Percentiles rank a stretch among this genome's conserved stretches.
phyloP scores from a whole-genome alignment of 2,329 filamentous ascomycete genomes.

The Fulvia fulva region DNA sequence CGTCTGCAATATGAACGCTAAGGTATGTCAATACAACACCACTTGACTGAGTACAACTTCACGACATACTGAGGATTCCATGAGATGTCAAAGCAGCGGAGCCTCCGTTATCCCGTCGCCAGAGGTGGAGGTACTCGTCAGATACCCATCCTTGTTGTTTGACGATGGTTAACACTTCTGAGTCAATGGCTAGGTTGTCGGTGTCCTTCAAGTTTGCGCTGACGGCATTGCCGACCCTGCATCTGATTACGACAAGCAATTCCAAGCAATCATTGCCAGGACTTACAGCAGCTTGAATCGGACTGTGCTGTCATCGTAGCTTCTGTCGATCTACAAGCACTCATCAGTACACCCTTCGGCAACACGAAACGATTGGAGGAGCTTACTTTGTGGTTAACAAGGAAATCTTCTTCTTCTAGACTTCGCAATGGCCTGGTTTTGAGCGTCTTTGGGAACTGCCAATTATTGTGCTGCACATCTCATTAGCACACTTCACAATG shows the following conservation, averaged over 20 bases:
- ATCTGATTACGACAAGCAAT: background rate
- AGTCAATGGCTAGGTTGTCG: slow-evolving; percentile 25
- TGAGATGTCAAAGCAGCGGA: slow-evolving; percentile 30
- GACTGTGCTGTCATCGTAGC: slow-evolving; percentile 34
- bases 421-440: slow-evolving; percentile 29
- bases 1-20: slow-evolving; percentile 34
- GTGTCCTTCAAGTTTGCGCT: slow-evolving; percentile 30
- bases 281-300: slow-evolving; percentile 33
- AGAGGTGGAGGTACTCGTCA: slow-evolving; percentile 34
- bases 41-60: background rate
- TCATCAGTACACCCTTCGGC: background rate
- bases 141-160: slow-evolving; percentile 32
- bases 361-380: background rate
- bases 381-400: slow-evolving; percentile 31
- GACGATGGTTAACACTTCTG: slow-evolving; percentile 24
- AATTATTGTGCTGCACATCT: slow-evolving; percentile 27
- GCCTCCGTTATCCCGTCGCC: slow-evolving; percentile 33
- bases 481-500: background rate
- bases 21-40: background rate
- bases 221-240: slow-evolving; percentile 24
- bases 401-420: slow-evolving; percentile 32
- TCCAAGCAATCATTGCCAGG: background rate
- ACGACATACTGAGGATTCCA: slow-evolving; percentile 28
- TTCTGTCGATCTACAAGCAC: slow-evolving; percentile 29
- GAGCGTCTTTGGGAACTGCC: slow-evolving; percentile 29